Evolutionary conservation across 345 rosid genomes (phyloP).

Genomic region (Orychophragmus violaceus): DNA sequence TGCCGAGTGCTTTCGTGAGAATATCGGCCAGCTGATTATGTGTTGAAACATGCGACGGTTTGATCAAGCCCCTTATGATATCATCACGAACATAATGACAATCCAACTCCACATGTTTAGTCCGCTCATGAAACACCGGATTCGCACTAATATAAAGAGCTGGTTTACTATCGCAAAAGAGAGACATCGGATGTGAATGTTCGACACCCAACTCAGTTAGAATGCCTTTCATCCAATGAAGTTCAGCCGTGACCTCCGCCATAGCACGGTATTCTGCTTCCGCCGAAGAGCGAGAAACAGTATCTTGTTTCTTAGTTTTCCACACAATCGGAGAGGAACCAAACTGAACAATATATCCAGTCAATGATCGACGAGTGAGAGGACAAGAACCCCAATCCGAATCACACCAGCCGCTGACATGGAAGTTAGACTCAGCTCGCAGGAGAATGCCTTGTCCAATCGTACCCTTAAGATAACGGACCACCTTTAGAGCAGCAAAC

Average conservation of each 20-base stretch:
- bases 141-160: too few relatives aligned
- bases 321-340: neutral
- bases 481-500: neutral
- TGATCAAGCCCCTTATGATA: too few relatives aligned
- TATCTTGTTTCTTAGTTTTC: neutral
- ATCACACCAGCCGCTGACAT: neutral
- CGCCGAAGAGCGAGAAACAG: neutral
- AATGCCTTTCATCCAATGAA: too few relatives aligned
- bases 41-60: too few relatives aligned
- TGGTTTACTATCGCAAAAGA: too few relatives aligned
- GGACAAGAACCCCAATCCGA: neutral
- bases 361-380: neutral
- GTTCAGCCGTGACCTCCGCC: neutral
- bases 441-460: neutral
- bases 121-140: too few relatives aligned
- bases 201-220: too few relatives aligned
- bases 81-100: too few relatives aligned
- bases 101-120: too few relatives aligned
- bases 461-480: neutral
- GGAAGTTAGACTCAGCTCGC: neutral
- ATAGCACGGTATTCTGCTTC: neutral
- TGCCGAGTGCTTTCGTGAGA: too few relatives aligned
- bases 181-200: too few relatives aligned
- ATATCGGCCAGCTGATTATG: too few relatives aligned
- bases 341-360: neutral